Evolutionary conservation across 2,329 filamentous ascomycete genomes (phyloP).

Genomic region (Talaromyces sp.): DNA sequence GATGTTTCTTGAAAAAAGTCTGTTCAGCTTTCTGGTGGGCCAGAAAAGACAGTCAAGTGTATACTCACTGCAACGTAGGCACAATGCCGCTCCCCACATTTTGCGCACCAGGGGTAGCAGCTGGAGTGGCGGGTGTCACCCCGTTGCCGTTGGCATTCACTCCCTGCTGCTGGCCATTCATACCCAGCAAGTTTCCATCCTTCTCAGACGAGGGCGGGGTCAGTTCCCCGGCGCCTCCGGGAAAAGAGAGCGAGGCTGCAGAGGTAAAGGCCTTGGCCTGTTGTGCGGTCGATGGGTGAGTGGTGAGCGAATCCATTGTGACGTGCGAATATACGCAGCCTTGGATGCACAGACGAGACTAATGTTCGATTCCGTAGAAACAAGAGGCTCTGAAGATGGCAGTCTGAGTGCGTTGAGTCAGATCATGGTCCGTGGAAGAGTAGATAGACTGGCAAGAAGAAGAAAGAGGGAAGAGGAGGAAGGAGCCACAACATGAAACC

Average conservation of each 20-base stretch:
- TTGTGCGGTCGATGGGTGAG: slow-evolving; percentile 82
- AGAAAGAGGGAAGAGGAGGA: neutral
- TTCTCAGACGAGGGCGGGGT: slow-evolving; percentile 72
- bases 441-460: neutral
- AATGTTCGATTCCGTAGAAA: slow-evolving; percentile 11
- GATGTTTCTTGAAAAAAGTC: slow-evolving; percentile 71
- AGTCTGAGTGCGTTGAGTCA: slow-evolving; percentile 18
- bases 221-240: slow-evolving; percentile 74
- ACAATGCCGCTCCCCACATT: slow-evolving; percentile 84
- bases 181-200: slow-evolving; percentile 48
- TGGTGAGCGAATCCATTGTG: slow-evolving; percentile 83
- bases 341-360: slow-evolving; percentile 15
- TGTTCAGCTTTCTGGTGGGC: slow-evolving; percentile 47
- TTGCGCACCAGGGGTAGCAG: slow-evolving; percentile 79
- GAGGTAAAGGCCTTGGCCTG: slow-evolving; percentile 96
- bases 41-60: slow-evolving; percentile 39
- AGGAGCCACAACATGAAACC: neutral
- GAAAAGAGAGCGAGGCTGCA: slow-evolving; percentile 86
- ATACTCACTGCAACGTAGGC: slow-evolving; percentile 95
- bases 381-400: slow-evolving; percentile 16
- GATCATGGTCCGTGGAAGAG: neutral
- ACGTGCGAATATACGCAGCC: slow-evolving; percentile 22
- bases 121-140: slow-evolving; percentile 84
- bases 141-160: slow-evolving; percentile 62
- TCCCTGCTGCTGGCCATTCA: slow-evolving; percentile 52